Percentiles rank a stretch among this genome's conserved stretches.
phyloP scores from a whole-genome alignment of 768 basidiomycete species.

The Russula sp. region DNA sequence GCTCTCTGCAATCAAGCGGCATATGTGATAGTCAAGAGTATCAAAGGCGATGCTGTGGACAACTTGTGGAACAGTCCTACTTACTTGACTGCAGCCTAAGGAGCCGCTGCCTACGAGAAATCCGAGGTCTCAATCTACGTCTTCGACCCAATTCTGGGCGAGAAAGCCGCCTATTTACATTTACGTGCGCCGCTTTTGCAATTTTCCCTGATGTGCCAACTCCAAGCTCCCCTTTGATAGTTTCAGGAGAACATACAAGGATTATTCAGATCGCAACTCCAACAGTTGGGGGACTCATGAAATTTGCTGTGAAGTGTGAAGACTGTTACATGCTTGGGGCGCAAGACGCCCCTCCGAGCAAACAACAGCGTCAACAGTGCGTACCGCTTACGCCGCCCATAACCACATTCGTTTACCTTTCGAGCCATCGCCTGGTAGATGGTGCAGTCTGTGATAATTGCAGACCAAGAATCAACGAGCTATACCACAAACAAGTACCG shows the following conservation, averaged over 20 bases:
- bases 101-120: conserved; percentile 97
- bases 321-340: conserved; percentile 90
- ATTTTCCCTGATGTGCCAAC: background rate
- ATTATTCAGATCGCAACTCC: conserved; percentile 96
- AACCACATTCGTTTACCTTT: background rate
- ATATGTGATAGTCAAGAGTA: conserved; percentile 96
- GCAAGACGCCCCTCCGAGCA: conserved; percentile 79
- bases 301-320: conserved; percentile 98
- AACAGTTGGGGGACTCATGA: conserved; percentile 95
- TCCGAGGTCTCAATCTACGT: conserved; percentile 98
- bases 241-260: conserved; percentile 93
- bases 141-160: conserved; percentile 93
- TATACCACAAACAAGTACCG: conserved; percentile 87
- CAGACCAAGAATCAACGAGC: conserved; percentile 72
- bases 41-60: conserved; percentile 54
- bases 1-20: conserved; percentile 98
- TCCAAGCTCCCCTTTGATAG: conserved; percentile 37
- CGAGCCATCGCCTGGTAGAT: conserved; percentile 39
- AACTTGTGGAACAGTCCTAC: background rate
- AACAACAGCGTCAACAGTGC: conserved; percentile 71
- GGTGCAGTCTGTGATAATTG: conserved; percentile 96
- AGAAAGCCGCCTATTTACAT: conserved; percentile 77
- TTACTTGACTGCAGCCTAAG: conserved; percentile 37
- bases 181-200: conserved; percentile 49
- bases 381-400: conserved; percentile 25